Base-by-base conservation (phyloP, 768 basidiomycete species). In the Suillus alpinus region DNA sequence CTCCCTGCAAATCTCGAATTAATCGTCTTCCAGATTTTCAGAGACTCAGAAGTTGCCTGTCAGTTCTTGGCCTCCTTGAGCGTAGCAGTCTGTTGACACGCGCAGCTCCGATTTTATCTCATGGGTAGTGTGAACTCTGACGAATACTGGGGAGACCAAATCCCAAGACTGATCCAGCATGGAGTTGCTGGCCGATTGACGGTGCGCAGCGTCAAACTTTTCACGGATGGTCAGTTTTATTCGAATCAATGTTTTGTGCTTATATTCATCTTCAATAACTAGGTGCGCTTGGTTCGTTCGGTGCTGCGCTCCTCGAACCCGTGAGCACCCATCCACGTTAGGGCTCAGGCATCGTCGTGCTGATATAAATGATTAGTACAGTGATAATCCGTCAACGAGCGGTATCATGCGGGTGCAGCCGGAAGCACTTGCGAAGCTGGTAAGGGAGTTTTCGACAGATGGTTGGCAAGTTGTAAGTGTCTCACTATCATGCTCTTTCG, bases 221-320 rank as follows among this genome's bases (percentile, higher is more conserved):
- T 87, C 67, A 77, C 85, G 0, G 95, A 98, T 68, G 95, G 91
- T 85, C 62, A 34, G 73, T 60, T 26, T 49, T 29, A 26, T 62
- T 62, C 40, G 18, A 10, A 2, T 26, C 29, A 1, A 12, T 20
- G 23, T 14, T 46, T 16, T 32, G 23, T 39, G 16, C 10, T 18
- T 20, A 46, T 12, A 14, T 62, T 68, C 16, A 39, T 59, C 5
- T 37, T 36, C 39, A 32, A 6, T 56, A 89, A 34, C 6, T 57
- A 89, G 89, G 95, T 44, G 95, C 95, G 0, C 82, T 98, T 4
- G 94, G 96, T 0, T 92, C 91, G 2, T 92, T 91, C 81, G 95
- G 96, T 7, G 95, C 96, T 0, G 95, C 96, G 0, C 80, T 98
- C 59, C 75, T 92, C 6, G 82, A 88, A 53, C 92, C 94, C 3